Percentiles rank a stretch among this genome's conserved stretches.
phyloP scores from a whole-genome alignment of 306 rosid genomes.

The Cicer cuneatum region DNA sequence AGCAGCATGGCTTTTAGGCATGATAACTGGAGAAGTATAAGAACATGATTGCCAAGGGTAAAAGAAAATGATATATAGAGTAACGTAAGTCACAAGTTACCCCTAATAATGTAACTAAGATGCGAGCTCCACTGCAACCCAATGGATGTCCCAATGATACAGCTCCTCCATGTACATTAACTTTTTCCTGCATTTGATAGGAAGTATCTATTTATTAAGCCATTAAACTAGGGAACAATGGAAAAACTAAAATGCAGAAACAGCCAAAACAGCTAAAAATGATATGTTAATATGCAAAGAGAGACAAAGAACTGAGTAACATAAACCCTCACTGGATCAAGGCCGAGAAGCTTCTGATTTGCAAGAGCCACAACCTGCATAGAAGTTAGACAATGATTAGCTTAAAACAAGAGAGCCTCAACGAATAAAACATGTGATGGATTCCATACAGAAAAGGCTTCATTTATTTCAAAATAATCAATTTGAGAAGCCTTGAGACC shows the following conservation, averaged over 20 bases:
- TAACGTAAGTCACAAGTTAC: conserved; percentile 50
- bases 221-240: conserved; percentile 27
- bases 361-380: conserved; percentile 90
- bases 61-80: conserved; percentile 29
- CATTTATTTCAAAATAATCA: conserved; percentile 91
- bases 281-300: neutral
- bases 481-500: conserved; percentile 82
- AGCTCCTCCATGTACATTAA: conserved; percentile 89
- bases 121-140: conserved; percentile 99
- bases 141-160: conserved; percentile 95
- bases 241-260: conserved; percentile 32
- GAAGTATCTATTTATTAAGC: conserved; percentile 35
- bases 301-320: conserved; percentile 26
- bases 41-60: conserved; percentile 5
- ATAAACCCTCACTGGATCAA: conserved; percentile 75
- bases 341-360: conserved; percentile 87
- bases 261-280: conserved; percentile 27
- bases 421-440: conserved; percentile 4
- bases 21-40: conserved; percentile 8
- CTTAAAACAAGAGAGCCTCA: conserved; percentile 23
- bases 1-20: conserved; percentile 7
- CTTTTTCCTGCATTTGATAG: conserved; percentile 66
- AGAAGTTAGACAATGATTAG: conserved; percentile 21
- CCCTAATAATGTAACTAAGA: conserved; percentile 88
- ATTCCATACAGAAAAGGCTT: conserved; percentile 89